Conservation (phyloP, 768 basidiomycete species). For the Cubamyces sp. region DNA sequence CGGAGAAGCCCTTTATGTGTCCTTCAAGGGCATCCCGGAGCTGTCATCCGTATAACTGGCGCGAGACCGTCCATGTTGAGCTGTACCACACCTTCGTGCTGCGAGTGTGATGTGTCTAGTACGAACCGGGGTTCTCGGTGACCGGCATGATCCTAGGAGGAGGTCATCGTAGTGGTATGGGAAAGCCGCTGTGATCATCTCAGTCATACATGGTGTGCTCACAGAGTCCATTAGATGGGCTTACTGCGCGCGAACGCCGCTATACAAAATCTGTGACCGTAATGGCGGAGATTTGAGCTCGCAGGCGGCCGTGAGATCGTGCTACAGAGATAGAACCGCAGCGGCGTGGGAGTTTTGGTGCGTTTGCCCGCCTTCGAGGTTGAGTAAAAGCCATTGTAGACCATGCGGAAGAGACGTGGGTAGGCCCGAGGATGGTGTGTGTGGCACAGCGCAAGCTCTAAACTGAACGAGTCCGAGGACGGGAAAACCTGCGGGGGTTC, state of each 20-base stretch:
- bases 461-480: too few species aligned
- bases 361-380: too few species aligned
- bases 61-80: background rate
- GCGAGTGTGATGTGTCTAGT: background rate
- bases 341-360: too few species aligned
- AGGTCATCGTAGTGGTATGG: background rate
- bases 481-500: too few species aligned
- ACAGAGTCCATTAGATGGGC: background rate
- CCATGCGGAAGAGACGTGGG: too few species aligned
- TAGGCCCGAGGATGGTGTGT: too few species aligned
- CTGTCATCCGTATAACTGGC: background rate
- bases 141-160: background rate
- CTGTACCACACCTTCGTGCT: constrained; percentile 2
- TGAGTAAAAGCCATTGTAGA: too few species aligned
- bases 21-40: background rate
- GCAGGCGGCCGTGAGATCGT: too few species aligned
- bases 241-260: constrained; percentile 1
- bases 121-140: constrained; percentile 1
- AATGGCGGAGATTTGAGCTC: too few species aligned
- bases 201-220: background rate
- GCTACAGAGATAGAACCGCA: too few species aligned
- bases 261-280: background rate
- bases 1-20: constrained; percentile 8
- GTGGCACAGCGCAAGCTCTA: too few species aligned
- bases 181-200: constrained; percentile 6